Conservation (phyloP, 2,329 filamentous ascomycete species). For the Arthrobotrys conoides region DNA sequence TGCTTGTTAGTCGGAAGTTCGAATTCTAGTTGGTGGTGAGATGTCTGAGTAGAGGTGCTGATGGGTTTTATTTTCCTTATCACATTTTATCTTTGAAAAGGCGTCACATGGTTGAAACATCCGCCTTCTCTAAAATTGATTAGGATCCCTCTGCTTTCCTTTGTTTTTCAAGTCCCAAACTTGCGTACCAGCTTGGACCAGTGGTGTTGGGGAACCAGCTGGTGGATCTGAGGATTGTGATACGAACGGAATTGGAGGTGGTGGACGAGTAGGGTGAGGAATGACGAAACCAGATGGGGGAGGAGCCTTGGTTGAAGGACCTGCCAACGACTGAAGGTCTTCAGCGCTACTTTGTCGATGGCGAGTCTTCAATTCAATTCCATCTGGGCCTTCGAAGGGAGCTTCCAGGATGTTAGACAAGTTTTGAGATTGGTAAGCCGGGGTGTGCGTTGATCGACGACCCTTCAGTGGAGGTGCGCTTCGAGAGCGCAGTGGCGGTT, state of each 20-base stretch:
- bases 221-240: conserved; percentile 16
- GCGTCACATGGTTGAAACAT: no score
- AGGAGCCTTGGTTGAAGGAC: not conserved
- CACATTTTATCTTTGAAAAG: no score
- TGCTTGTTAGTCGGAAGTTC: no score
- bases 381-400: conserved; percentile 28
- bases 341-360: conserved; percentile 11
- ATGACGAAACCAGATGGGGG: conserved; percentile 7
- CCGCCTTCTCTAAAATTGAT: not conserved
- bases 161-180: not conserved
- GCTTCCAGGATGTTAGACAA: conserved; percentile 40
- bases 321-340: conserved; percentile 14
- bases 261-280: conserved; percentile 43
- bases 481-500: conserved; percentile 3
- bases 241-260: conserved; percentile 39
- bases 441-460: not conserved
- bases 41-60: not conserved
- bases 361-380: conserved; percentile 35
- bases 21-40: not conserved
- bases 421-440: not conserved
- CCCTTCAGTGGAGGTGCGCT: conserved; percentile 35
- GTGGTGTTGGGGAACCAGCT: not conserved
- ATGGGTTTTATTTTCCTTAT: no score
- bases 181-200: not conserved
- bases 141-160: not conserved